phyloP scores from a whole-genome alignment of 2,329 filamentous ascomycete species.

The Ilyonectria robusta region DNA sequence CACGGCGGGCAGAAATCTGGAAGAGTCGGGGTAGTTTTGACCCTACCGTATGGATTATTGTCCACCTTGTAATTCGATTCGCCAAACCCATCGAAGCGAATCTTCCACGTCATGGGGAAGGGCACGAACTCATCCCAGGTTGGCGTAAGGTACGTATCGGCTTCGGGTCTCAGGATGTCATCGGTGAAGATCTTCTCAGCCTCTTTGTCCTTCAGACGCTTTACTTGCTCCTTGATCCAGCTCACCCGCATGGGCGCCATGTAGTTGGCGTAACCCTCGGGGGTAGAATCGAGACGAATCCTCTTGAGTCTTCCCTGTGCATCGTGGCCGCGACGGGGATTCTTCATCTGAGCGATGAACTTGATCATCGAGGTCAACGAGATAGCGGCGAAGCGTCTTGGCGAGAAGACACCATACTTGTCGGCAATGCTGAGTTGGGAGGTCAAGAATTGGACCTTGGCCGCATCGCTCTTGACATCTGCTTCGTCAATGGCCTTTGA shows the following conservation, averaged over 20 bases:
- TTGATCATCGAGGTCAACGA: conserved; percentile 34
- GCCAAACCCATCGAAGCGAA: conserved; percentile 34
- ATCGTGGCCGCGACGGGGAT: conserved; percentile 34
- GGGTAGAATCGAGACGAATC: conserved; percentile 25
- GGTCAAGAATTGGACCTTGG: no score
- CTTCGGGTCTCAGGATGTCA: conserved; percentile 23
- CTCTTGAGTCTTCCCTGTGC: conserved; percentile 33
- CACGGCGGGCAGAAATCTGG: neutral
- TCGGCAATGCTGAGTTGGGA: conserved; percentile 34
- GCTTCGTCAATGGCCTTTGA: no score
- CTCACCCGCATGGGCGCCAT: conserved; percentile 39
- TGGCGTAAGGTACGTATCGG: conserved; percentile 38
- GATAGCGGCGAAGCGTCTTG: conserved; percentile 33
- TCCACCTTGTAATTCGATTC: conserved; percentile 19
- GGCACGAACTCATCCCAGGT: conserved; percentile 43
- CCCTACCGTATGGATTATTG: neutral
- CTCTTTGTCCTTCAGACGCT: conserved; percentile 5
- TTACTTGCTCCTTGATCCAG: neutral
- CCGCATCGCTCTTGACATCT: no score
- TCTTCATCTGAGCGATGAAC: conserved; percentile 35
- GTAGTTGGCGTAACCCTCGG: conserved; percentile 39
- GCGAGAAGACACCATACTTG: conserved; percentile 30
- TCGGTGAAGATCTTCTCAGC: conserved; percentile 19
- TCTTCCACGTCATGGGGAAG: conserved; percentile 36
- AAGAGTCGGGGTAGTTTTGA: neutral